These are phyloP conservation scores for Boletus sp. DNA, from an alignment of 768 basidiomycete species.

Conservation along the genomic window DNA sequence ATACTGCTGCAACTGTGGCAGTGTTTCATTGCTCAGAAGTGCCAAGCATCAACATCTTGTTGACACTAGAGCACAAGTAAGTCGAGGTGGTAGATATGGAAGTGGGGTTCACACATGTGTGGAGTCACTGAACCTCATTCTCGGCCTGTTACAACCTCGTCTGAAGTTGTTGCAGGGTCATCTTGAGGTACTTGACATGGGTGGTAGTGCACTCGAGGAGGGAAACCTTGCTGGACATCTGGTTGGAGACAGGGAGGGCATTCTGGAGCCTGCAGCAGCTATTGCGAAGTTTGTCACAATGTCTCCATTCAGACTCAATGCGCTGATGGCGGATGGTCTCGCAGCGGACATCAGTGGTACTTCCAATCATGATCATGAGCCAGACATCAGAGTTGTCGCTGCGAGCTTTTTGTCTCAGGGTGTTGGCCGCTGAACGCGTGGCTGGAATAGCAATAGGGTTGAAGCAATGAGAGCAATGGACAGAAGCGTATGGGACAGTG, in stretches of 20 bases:
- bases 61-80: constrained; percentile 47
- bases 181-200: constrained; percentile 84
- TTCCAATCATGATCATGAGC: constrained; percentile 41
- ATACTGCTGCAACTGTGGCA: constrained; percentile 53
- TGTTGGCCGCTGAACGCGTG: no score
- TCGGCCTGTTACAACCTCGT: constrained; percentile 74
- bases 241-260: constrained; percentile 83
- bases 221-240: constrained; percentile 91
- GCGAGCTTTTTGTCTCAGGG: no score
- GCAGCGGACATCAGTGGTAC: constrained; percentile 66
- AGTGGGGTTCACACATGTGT: no score
- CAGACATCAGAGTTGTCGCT: no score
- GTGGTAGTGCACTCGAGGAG: constrained; percentile 85
- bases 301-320: constrained; percentile 90
- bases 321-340: constrained; percentile 89
- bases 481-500: constrained; percentile 53
- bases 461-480: constrained; percentile 75
- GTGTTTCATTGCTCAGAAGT: constrained; percentile 71
- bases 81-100: not conserved
- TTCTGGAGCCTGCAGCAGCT: constrained; percentile 90
- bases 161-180: constrained; percentile 73
- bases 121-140: constrained; percentile 75
- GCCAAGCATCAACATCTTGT: constrained; percentile 86
- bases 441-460: no score
- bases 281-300: constrained; percentile 89